phyloP scores from a whole-genome alignment of 306 rosid genomes.

The Pterocarpus macrocarpus region DNA sequence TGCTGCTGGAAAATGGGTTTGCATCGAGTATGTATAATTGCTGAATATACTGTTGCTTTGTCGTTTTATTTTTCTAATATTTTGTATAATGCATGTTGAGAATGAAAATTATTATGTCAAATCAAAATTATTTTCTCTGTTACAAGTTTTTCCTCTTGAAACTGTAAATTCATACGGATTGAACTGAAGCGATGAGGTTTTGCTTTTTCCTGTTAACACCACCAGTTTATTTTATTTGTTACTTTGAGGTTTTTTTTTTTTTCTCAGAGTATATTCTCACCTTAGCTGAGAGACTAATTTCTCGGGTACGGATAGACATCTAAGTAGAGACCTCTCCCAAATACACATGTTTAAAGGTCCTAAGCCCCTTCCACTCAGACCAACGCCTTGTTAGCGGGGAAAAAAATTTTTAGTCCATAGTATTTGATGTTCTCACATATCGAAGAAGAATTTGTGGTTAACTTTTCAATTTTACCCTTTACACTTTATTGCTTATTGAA shows the following conservation, averaged over 20 bases:
- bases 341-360: no score
- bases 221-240: no score
- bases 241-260: no score
- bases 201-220: background rate
- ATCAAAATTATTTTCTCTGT: background rate
- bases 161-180: background rate
- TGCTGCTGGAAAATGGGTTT: conserved; percentile 26
- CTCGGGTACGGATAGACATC: no score
- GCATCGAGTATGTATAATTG: background rate
- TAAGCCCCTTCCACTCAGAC: no score
- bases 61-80: no score
- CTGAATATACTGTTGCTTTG: no score
- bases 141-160: background rate
- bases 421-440: background rate
- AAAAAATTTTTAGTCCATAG: background rate
- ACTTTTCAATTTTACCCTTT: no score
- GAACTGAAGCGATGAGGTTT: background rate
- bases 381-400: no score
- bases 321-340: no score
- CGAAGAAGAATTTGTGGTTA: background rate
- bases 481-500: background rate
- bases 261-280: no score
- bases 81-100: conserved; percentile 1
- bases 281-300: no score
- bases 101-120: background rate